Evolutionary conservation across 176 grass and related monocot genomes (phyloP).

Genomic region (Bromus sterilis): DNA sequence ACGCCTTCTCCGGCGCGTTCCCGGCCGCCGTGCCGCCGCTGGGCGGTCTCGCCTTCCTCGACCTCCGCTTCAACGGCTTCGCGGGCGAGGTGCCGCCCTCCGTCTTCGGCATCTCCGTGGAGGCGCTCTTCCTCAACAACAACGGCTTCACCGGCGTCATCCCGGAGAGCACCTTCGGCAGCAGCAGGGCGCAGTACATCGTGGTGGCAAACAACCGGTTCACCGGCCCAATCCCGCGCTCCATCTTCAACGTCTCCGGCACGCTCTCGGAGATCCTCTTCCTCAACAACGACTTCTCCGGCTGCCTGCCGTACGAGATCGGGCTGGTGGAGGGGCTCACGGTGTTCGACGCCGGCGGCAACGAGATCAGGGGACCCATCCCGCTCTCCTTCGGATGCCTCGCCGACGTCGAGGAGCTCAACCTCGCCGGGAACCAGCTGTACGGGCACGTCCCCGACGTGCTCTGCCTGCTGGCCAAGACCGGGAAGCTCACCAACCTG

Average conservation of each 20-base stretch:
- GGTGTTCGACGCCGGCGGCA: conserved; percentile 62
- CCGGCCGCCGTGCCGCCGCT: conserved; percentile 41
- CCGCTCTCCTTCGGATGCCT: conserved; percentile 86
- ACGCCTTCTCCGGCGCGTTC: conserved; percentile 46
- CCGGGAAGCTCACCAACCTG: conserved; percentile 51
- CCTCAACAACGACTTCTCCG: conserved; percentile 69
- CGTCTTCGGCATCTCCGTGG: conserved; percentile 36
- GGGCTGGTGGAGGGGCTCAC: conserved; percentile 42
- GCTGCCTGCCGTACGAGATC: conserved; percentile 75
- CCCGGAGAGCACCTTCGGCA: conserved; percentile 41
- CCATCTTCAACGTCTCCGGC: conserved; percentile 50
- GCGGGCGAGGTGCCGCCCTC: conserved; percentile 28
- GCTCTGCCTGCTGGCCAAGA: conserved; percentile 50
- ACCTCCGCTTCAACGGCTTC: conserved; percentile 72
- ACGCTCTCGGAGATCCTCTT: conserved; percentile 66
- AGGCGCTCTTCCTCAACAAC: conserved; percentile 86
- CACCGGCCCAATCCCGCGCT: conserved; percentile 41
- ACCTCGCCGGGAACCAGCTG: conserved; percentile 58
- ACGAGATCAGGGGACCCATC: conserved; percentile 54
- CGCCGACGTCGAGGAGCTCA: conserved; percentile 39
- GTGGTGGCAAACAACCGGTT: conserved; percentile 82
- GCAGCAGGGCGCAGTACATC: conserved; percentile 49
- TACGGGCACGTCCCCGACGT: conserved; percentile 71
- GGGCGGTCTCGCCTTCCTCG: conserved; percentile 48
- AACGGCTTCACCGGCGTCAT: conserved; percentile 45